Base-by-base conservation (phyloP, 2,329 filamentous ascomycete species). In the Magnaporthales sp. region DNA sequence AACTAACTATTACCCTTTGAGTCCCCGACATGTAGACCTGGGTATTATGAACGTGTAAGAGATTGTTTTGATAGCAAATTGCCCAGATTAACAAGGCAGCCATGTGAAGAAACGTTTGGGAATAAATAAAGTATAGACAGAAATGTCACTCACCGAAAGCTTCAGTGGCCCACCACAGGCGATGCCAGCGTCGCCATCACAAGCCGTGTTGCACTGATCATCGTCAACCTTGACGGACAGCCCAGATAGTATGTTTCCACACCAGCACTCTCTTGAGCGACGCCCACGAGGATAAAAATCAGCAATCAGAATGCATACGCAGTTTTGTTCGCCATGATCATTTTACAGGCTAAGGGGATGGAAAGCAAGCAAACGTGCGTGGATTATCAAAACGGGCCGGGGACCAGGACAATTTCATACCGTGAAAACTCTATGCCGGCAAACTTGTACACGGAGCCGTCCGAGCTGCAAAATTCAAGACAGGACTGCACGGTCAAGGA, bases 231-330 rank as follows among this genome's bases (percentile, higher is more conserved):
- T 79, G 10, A 71, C 73, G 19, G 83, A 79, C 27, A 85, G 77
- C 9, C 75, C 73, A 9, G 80, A 80, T n/a, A 88, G 71, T 62
- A 76, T 76, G 22, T 80, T 76, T 26, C 82, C 79, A 74, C 86
- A 89, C 80, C 84, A 88, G 79, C 86, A 89, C 76, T 88, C 85
- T 66, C 84, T 84, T 58, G 38, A 38, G 65, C 31, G 38, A 22
- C 19, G 38, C 38, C 32, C 32, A 46, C 32, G 19, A 19, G n/a
- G n/a, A 46, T 46, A 46, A 5, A 5, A 15, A 51, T 51, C 38
- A 51, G 38, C 38, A 51, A 51, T 51, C 38, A n/a, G 5, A n/a
- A 4, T 51, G n/a, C 9, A n/a, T 0, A 51, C 9, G 38, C 5
- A 8, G 19, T 51, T n/a, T 51, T 31, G 11, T 51, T 8, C 13